Evolutionary conservation across 345 rosid species (phyloP), one percentile per base, ranked within the genome.

Genomic region (Geranium brycei): DNA sequence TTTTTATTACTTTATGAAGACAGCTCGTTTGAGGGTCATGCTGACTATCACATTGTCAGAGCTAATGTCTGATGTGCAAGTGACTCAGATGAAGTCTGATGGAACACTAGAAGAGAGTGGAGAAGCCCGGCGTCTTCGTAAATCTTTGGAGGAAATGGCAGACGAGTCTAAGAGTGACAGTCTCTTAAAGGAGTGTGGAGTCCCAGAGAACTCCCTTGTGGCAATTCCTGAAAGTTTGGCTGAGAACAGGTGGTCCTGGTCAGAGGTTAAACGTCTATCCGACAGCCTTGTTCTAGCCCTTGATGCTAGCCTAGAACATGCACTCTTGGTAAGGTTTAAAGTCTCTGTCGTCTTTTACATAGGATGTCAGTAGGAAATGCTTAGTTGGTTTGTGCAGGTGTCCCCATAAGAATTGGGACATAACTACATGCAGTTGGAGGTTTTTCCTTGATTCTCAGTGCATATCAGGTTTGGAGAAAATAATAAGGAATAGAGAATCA

Each of bases 31-130:
- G 77, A 83, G 92, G 83, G 99, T 84, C 67, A 82, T 93, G 92
- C 85, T 91, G 73, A 93, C 95, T 62, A 93, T 93, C 70, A 93
- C 97, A 51, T 73, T 93, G 75, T 93, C 99, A 57, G 99, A 93
- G 77, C 78, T 93, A 75, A 86, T 88, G 92, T 93, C 99, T 51
- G 97, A 88, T 69, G 95, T 91, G 64, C 99, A 86, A 83, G 92
- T 91, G 65, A 88, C 96, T 74, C 96, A 91, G 75, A 86, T 88
- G 97, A 88, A 79, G 72, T 60, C 99, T 62, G 97, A 93, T 79
- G 95, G 95, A 69, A 80, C 91, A 58, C 74, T 87, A 51, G 99
- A 93, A 78, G 96, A 91, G 83, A 93, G 97, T 69, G 97, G 95
- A 63, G 99, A 93, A 73, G 96, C 99, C 17, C 73, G 85, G 62